Evolutionary conservation across 495 filamentous ascomycete species (phyloP).

Genomic region (Penicillium canariense): DNA sequence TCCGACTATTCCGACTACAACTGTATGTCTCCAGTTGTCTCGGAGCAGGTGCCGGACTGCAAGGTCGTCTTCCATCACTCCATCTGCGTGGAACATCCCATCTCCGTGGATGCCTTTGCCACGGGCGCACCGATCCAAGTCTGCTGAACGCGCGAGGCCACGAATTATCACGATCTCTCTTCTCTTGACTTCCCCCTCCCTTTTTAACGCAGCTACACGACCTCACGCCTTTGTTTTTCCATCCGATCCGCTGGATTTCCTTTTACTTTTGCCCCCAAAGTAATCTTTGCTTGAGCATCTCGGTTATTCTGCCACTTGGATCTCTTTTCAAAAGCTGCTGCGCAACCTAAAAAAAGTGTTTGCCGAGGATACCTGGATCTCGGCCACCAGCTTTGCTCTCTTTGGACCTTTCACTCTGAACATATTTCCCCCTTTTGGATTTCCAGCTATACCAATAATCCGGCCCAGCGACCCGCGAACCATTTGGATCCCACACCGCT

Average conservation of each 20-base stretch:
- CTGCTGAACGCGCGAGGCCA: slow-evolving; percentile 16
- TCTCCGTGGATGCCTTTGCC: slow-evolving; percentile 26
- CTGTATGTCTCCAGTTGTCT: slow-evolving; percentile 39
- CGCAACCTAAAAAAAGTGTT: slow-evolving; percentile 11
- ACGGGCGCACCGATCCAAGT: slow-evolving; percentile 25
- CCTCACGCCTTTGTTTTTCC: slow-evolving; percentile 14
- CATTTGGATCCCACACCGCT: slow-evolving; percentile 13
- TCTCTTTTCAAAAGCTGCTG: slow-evolving; percentile 9
- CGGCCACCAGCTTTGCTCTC: slow-evolving; percentile 16
- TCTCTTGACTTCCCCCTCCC: neutral
- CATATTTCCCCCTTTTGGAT: slow-evolving; percentile 13
- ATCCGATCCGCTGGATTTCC: neutral
- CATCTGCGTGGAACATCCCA: slow-evolving; percentile 27
- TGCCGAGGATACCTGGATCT: slow-evolving; percentile 9
- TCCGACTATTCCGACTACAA: slow-evolving; percentile 40
- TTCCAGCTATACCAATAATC: neutral
- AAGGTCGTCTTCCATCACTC: slow-evolving; percentile 34
- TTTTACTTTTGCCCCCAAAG: neutral
- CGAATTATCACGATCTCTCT: slow-evolving; percentile 1
- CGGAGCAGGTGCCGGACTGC: slow-evolving; percentile 32
- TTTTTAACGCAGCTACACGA: slow-evolving; percentile 31
- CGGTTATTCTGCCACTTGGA: neutral
- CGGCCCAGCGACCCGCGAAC: slow-evolving; percentile 6
- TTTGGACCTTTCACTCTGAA: slow-evolving; percentile 11
- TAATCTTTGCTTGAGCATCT: slow-evolving; percentile 3